Base-by-base conservation (phyloP, 1,284 basidiomycete genomes). In the Cutaneotrichosporon mucoides region DNA sequence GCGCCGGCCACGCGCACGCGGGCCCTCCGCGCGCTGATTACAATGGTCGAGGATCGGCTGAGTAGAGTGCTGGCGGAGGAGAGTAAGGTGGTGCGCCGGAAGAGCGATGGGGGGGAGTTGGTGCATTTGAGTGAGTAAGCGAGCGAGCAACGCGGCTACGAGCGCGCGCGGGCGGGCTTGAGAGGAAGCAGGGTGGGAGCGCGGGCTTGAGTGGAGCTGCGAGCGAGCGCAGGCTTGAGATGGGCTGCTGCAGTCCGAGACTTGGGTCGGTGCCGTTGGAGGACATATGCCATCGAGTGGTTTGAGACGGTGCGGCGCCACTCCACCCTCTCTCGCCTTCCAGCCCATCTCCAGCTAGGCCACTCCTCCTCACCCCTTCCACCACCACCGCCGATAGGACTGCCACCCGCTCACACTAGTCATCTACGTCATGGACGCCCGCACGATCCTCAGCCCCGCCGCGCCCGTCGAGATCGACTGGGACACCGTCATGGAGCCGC, bases 371-470 rank as follows among this genome's bases (percentile, higher is more conserved):
- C n/a, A n/a, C n/a, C n/a, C n/a, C n/a, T n/a, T n/a, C n/a, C n/a
- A n/a, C n/a, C n/a, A n/a, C n/a, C n/a, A n/a, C n/a, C n/a, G n/a
- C n/a, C n/a, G n/a, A n/a, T n/a, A n/a, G n/a, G n/a, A n/a, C n/a
- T n/a, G n/a, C n/a, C n/a, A n/a, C n/a, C n/a, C n/a, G n/a, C n/a
- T n/a, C n/a, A n/a, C n/a, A n/a, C n/a, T n/a, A n/a, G 75, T 73
- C 49, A 56, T 77, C 24, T 77, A 76, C 58, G 62, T 74, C 40
- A 68, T 77, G 38, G 74, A 77, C 58, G 73, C 73, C 1, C 53
- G 73, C 46, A 51, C 60, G 24, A 65, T 74, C 4, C 66, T 77
- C 6, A 47, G 42, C 3, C 50, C 57, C 5, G 36, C 49, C 13
- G 34, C 55, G 24, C 45, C 56, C 1, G 54, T 60, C 55, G 60